Percentiles rank a stretch among this genome's conserved stretches.
phyloP scores from a whole-genome alignment of 306 rosid genomes.

The Luffa aegyptiaca region DNA sequence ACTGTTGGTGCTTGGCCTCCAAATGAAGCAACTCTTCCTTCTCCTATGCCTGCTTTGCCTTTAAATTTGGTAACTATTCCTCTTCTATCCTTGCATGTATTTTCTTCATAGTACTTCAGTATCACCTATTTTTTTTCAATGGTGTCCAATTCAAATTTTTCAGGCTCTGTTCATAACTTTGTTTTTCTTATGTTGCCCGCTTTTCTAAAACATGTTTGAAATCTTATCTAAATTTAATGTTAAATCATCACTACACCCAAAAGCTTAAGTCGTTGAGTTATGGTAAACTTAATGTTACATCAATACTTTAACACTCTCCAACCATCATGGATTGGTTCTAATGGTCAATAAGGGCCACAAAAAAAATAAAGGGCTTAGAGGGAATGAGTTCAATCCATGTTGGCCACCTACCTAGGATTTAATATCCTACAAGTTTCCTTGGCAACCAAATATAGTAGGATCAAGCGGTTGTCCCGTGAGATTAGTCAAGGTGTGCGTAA shows the following conservation, averaged over 20 bases:
- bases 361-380: too few relatives aligned
- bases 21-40: slow-evolving; percentile 69
- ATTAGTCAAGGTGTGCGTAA: too few relatives aligned
- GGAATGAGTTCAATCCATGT: too few relatives aligned
- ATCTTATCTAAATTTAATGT: neutral
- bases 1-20: slow-evolving; percentile 46
- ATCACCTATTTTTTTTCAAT: slow-evolving; percentile 29
- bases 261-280: neutral
- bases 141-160: neutral
- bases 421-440: too few relatives aligned
- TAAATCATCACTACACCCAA: neutral
- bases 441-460: neutral
- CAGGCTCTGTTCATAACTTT: neutral
- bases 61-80: slow-evolving; percentile 31
- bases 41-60: slow-evolving; percentile 45
- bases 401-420: too few relatives aligned
- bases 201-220: neutral
- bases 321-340: too few relatives aligned
- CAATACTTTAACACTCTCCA: neutral
- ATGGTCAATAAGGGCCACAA: too few relatives aligned
- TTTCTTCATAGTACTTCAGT: slow-evolving; percentile 39
- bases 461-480: too few relatives aligned
- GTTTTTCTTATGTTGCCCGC: neutral
- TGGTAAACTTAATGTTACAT: too few relatives aligned
- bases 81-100: slow-evolving; percentile 38